Conservation (phyloP, 805 yeast genomes). For the Kuraishia hungarica region DNA sequence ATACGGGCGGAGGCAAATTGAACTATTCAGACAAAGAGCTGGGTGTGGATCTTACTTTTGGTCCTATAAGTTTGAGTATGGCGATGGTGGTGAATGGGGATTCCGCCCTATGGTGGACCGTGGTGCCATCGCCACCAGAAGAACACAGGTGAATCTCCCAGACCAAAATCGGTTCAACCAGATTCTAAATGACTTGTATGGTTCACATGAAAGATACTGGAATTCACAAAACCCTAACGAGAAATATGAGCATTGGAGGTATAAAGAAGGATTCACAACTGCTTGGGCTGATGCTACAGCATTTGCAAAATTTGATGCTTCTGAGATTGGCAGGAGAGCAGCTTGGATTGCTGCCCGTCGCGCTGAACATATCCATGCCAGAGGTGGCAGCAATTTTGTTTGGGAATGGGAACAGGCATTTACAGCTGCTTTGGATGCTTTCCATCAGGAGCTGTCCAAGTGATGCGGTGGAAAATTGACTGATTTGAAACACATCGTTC, state of each 20-base stretch:
- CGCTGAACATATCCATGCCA: slow-evolving; percentile 45
- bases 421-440: slow-evolving; percentile 48
- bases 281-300: slow-evolving; percentile 70
- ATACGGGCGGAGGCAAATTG: slow-evolving; percentile 52
- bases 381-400: slow-evolving; percentile 46
- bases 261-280: slow-evolving; percentile 63
- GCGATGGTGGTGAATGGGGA: slow-evolving; percentile 98
- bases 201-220: slow-evolving; percentile 65
- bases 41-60: slow-evolving; percentile 77
- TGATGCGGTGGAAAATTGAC: background rate
- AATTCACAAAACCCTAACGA: slow-evolving; percentile 42
- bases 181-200: slow-evolving; percentile 25
- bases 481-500: background rate
- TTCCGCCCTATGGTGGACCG: slow-evolving; percentile 64
- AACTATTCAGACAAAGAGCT: slow-evolving; percentile 42
- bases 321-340: slow-evolving; percentile 63
- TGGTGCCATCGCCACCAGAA: slow-evolving; percentile 42
- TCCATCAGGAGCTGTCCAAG: slow-evolving; percentile 10
- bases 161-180: slow-evolving; percentile 31
- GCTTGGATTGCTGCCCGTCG: slow-evolving; percentile 64
- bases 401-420: slow-evolving; percentile 95
- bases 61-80: slow-evolving; percentile 81
- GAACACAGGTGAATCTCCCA: slow-evolving; percentile 25
- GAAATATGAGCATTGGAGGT: slow-evolving; percentile 75
- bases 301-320: slow-evolving; percentile 62